Percentiles rank a stretch among this genome's conserved stretches.
phyloP scores from a whole-genome alignment of 2,329 filamentous ascomycete species.

The Bipolaris gigantea region DNA sequence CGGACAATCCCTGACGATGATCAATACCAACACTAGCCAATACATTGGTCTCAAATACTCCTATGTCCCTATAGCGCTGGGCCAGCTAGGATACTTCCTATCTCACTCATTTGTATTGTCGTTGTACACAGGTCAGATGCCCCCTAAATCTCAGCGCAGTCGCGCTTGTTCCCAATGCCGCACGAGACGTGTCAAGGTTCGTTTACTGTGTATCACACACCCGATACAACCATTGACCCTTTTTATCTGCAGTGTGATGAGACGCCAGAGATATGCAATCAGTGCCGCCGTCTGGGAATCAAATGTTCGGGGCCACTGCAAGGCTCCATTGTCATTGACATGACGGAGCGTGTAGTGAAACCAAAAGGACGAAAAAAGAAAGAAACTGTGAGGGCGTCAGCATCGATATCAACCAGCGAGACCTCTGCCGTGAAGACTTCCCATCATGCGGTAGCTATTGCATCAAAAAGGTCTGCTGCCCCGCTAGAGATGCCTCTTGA shows the following conservation, averaged over 20 bases:
- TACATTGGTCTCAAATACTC: neutral
- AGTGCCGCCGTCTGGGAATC: slow-evolving; percentile 28
- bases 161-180: slow-evolving; percentile 41
- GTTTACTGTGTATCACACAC: neutral
- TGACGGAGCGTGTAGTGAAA: slow-evolving; percentile 37
- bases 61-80: neutral
- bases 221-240: neutral
- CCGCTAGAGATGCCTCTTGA: neutral
- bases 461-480: neutral
- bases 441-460: neutral
- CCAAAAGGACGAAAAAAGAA: slow-evolving; percentile 28
- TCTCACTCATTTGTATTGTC: slow-evolving; percentile 13
- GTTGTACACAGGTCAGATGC: slow-evolving; percentile 5
- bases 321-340: slow-evolving; percentile 42
- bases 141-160: slow-evolving; percentile 36
- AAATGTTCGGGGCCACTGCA: slow-evolving; percentile 36
- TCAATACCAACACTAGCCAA: neutral
- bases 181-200: slow-evolving; percentile 41
- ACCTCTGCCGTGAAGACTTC: neutral
- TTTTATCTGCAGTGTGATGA: slow-evolving; percentile 30
- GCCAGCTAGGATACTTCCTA: slow-evolving; percentile 16
- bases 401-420: neutral
- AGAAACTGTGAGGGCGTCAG: slow-evolving; percentile 5
- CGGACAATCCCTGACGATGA: neutral
- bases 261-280: slow-evolving; percentile 25